phyloP scores from a whole-genome alignment of 2,329 filamentous ascomycete genomes.

The Neofusicoccum parvum region DNA sequence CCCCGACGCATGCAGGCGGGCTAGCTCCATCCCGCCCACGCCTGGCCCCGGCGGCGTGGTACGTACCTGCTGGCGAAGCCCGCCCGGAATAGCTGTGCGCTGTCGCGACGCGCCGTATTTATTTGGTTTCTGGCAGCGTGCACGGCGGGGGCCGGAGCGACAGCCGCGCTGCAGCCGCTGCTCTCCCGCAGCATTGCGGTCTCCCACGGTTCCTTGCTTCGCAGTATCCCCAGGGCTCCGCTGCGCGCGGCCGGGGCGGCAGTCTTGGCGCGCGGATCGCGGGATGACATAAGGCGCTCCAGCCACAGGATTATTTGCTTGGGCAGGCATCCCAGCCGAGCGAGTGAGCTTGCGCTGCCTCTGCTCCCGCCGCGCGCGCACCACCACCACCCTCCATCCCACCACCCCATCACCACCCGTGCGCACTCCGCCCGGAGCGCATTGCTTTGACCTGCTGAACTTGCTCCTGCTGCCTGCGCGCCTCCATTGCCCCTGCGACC shows the following conservation, averaged over 20 bases:
- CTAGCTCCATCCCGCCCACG: slow-evolving; percentile 11
- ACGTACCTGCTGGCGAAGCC: slow-evolving; percentile 1
- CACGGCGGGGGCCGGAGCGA: neutral
- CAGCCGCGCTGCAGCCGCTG: neutral
- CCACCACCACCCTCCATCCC: slow-evolving; percentile 10
- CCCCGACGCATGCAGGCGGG: slow-evolving; percentile 14
- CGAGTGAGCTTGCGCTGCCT: neutral
- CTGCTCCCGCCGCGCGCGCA: slow-evolving; percentile 5
- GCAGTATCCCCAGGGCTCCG: neutral
- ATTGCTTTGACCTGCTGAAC: neutral
- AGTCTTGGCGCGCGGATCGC: slow-evolving; percentile 18
- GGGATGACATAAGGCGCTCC: slow-evolving; percentile 18
- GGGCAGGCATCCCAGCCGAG: too few relatives aligned
- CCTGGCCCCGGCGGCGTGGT: slow-evolving; percentile 8
- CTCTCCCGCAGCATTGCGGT: neutral
- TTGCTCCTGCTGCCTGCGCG: neutral
- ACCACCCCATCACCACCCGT: slow-evolving; percentile 13
- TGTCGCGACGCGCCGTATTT: neutral
- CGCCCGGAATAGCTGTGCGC: neutral
- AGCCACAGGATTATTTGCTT: slow-evolving; percentile 14
- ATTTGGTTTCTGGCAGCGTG: neutral
- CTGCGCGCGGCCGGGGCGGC: neutral
- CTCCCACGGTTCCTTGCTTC: neutral
- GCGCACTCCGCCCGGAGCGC: neutral
- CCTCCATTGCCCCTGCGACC: neutral